Conservation (phyloP, 176 grass and related monocot species). For the Lolium multiflorum region DNA sequence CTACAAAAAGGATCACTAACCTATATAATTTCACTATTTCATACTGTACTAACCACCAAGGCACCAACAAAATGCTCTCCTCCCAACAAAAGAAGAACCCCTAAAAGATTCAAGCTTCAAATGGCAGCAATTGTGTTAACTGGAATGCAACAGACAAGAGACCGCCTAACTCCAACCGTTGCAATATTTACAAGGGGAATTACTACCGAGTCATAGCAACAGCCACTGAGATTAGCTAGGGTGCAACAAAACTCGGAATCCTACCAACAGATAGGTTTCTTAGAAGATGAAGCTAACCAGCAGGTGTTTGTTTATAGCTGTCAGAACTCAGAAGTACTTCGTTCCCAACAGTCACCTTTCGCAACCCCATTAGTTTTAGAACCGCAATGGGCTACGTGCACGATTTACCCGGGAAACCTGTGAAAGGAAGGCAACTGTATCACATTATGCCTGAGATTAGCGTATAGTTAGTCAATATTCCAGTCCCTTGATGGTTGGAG, state of each 20-base stretch:
- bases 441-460: background rate
- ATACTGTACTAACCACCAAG: no score
- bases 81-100: no score
- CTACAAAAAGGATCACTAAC: no score
- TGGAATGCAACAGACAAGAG: background rate
- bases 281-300: background rate
- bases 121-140: background rate
- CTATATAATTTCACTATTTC: no score
- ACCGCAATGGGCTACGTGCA: background rate
- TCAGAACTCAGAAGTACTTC: background rate
- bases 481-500: background rate
- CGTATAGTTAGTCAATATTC: background rate
- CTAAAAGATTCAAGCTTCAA: background rate
- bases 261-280: constrained; percentile 21
- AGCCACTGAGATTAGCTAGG: constrained; percentile 17
- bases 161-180: background rate
- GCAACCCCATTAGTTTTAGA: constrained; percentile 29
- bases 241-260: background rate
- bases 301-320: background rate
- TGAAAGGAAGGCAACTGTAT: background rate
- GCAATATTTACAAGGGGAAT: constrained; percentile 40
- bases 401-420: constrained; percentile 60
- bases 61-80: background rate
- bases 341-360: background rate
- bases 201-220: background rate